Evolutionary conservation across 768 basidiomycete species (phyloP), one percentile per base, ranked within the genome.

Genomic region (Gymnopilus junonius): DNA sequence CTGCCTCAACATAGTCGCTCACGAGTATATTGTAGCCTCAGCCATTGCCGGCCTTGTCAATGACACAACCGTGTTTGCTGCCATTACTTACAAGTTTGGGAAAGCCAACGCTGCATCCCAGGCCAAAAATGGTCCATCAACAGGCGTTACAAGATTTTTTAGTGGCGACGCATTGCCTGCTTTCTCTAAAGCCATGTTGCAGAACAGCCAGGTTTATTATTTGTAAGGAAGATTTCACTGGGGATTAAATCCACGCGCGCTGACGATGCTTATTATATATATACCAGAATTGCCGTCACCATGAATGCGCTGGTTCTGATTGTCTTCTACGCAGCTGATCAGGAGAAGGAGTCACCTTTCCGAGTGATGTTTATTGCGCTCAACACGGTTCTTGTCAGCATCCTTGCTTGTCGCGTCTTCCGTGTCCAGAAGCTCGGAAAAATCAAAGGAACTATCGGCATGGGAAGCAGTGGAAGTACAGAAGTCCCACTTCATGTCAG

Each of bases 21-120:
- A 59, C 21, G 34, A 48, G 15, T 63, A 56, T 32, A 37, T 59
- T 34, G 32, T 46, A 10, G 35, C 56, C 1, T 60, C 59, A 27
- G 31, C 58, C 2, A 45, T 66, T 12, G 37, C 59, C 14, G 59
- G 56, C 11, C 53, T 65, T 10, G 17, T 65, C 21, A 62, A 67
- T 31, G 66, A 69, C 53, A 67, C 64, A 6, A 55, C 63, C 7
- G 54, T 64, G 12, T 69, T 65, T 48, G 29, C 56, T 7, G 66
- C 64, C 10, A 61, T 63, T 31, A 58, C 57, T 12, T 64, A 64
- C 37, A 64, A 59, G 17, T 40, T 64, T 7, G 62, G 62, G 10
- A 59, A 45, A 17, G 39, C 62, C 40, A 64, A 64, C 25, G 20
- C 48, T 17, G 25, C 34, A 8, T 37, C 42, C 7, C 21, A 21